A percentile compares a stretch with the other conserved stretches of the same genome.
Evolutionary conservation across 129 eudicot genomes (phyloP).

Genomic region (Lactuca saligna): DNA sequence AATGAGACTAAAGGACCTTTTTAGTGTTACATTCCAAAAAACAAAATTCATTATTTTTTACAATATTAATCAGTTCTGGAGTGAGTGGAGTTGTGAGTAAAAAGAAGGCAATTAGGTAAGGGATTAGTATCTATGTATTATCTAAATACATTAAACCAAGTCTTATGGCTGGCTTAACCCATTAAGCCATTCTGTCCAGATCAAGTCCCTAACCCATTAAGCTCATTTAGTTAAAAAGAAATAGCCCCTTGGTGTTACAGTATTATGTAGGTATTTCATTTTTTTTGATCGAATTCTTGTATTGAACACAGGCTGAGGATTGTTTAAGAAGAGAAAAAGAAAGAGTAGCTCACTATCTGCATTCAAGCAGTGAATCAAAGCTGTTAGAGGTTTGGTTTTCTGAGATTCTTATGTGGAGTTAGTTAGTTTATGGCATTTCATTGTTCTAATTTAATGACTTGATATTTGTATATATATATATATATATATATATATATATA

Average conservation of each 20-base stretch:
- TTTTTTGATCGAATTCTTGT: constrained; percentile 6
- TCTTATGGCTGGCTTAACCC: too few relatives aligned
- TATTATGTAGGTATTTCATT: constrained; percentile 5
- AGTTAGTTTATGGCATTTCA: neutral
- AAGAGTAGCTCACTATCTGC: constrained; percentile 72
- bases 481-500: neutral
- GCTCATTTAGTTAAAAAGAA: neutral
- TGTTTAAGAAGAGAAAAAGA: constrained; percentile 83
- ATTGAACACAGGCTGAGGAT: constrained; percentile 69
- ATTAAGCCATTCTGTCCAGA: neutral
- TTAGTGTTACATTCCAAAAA: neutral
- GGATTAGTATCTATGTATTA: too few relatives aligned
- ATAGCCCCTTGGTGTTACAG: neutral
- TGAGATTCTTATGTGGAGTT: neutral
- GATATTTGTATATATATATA: neutral
- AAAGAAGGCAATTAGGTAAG: too few relatives aligned
- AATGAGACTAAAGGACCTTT: too few relatives aligned
- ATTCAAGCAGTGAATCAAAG: constrained; percentile 76
- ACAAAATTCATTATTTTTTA: too few relatives aligned
- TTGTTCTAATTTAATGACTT: neutral
- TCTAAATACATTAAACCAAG: too few relatives aligned
- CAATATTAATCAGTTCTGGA: too few relatives aligned
- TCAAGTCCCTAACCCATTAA: neutral
- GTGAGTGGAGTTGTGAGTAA: too few relatives aligned
- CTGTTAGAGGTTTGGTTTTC: constrained; percentile 70